Percentiles rank a stretch among this genome's conserved stretches.
phyloP scores from a whole-genome alignment of 495 filamentous ascomycete genomes.

The Halenospora varia region DNA sequence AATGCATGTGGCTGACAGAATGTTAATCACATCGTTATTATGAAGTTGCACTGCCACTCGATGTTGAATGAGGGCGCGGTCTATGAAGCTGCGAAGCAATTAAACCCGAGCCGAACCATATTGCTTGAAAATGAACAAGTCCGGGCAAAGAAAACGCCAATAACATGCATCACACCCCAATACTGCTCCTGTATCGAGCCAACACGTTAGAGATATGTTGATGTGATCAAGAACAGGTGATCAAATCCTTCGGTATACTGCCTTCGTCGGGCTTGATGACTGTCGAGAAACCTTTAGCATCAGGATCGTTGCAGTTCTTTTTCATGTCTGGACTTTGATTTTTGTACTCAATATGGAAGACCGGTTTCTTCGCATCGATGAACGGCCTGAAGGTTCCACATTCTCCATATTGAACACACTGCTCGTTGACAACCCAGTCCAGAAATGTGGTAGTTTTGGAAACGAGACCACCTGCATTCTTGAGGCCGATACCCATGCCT shows the following conservation, averaged over 20 bases:
- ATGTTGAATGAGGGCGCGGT: no score
- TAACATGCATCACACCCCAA: no score
- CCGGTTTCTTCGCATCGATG: conserved; percentile 55
- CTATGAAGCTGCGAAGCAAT: no score
- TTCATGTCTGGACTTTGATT: neutral
- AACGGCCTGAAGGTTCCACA: conserved; percentile 56
- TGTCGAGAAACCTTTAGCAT: neutral
- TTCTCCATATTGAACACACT: conserved; percentile 58
- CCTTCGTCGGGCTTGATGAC: neutral
- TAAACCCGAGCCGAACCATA: no score
- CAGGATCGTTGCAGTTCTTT: neutral
- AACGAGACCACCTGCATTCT: conserved; percentile 62
- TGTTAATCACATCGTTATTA: no score
- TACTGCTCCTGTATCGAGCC: no score
- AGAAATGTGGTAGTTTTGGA: conserved; percentile 47
- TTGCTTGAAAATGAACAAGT: no score
- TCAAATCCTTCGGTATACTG: neutral
- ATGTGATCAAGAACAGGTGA: neutral
- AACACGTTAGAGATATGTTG: no score
- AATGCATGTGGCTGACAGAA: no score
- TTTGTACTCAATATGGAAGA: conserved; percentile 72
- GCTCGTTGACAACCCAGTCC: conserved; percentile 70
- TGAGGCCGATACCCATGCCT: conserved; percentile 55
- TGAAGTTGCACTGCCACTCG: no score
- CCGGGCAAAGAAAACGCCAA: no score